These are phyloP conservation scores for Pterocarpus santalinus DNA, from an alignment of 306 rosid genomes.

Conservation along the genomic window DNA sequence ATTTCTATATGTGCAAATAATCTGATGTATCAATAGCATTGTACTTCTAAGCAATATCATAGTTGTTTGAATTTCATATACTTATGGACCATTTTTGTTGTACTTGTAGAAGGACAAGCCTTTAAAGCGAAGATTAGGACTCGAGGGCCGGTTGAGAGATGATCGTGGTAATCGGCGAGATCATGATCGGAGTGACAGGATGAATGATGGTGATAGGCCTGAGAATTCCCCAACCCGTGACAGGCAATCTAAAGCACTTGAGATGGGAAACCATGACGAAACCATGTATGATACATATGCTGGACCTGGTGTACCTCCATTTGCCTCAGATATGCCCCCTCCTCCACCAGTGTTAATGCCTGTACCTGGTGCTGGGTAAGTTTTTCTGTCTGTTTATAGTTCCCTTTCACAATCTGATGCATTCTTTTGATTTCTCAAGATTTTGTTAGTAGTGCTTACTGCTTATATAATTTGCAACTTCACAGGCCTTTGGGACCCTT, in stretches of 20 bases:
- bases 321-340: conserved; percentile 79
- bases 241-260: conserved; percentile 69
- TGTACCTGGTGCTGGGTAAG: conserved; percentile 99
- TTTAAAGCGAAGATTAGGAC: conserved; percentile 74
- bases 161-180: conserved; percentile 90
- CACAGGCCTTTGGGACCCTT: conserved; percentile 98
- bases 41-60: conserved; percentile 26
- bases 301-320: conserved; percentile 77
- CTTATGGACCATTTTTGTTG: conserved; percentile 14
- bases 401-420: conserved; percentile 17
- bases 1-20: conserved; percentile 23
- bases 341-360: conserved; percentile 98
- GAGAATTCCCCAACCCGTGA: conserved; percentile 75
- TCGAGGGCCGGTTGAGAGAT: conserved; percentile 83
- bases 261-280: conserved; percentile 83
- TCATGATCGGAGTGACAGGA: conserved; percentile 67
- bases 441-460: conserved; percentile 4
- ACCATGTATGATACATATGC: conserved; percentile 83
- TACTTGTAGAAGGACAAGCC: conserved; percentile 79
- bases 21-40: conserved; percentile 14
- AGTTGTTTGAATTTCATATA: conserved; percentile 34
- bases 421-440: conserved; percentile 4
- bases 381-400: conserved; percentile 15
- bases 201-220: conserved; percentile 73
- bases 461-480: conserved; percentile 41